Evolutionary conservation across 1,139 yeast species (phyloP), one percentile per base, ranked within the genome.

Genomic region (Suhomyces choctaworum): DNA sequence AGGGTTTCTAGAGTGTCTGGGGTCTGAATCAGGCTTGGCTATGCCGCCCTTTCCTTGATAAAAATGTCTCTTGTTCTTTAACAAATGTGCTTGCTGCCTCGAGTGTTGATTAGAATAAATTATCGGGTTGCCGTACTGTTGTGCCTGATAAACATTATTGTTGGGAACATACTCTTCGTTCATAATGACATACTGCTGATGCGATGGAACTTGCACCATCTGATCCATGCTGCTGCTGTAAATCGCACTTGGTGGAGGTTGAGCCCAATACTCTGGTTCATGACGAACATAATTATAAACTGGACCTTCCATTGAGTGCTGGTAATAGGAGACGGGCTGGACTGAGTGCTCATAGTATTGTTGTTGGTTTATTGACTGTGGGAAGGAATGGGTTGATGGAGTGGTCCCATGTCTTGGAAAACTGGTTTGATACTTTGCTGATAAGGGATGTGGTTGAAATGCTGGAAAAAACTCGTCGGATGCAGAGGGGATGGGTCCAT

Each of bases 211-310:
- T 21, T 37, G 47, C 9, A 39, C 30, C 37, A 39, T 22, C 22
- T 40, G 46, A 16, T 45, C 51, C 40, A 45, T 35, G 15, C 44
- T 27, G 2, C 44, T 46, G 4, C 43, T 41, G 27, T 42, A 38
- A 17, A 41, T 22, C 5, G 41, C 41, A 31, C 41, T 32, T 7
- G 32, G 37, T 9, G 40, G 38, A 15, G 40, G 42, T 13, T 46
- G 54, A n/a, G 45, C 38, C 58, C 60, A 56, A 35, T 53, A 52
- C 15, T 55, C 60, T 7, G 44, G 50, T 19, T 49, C 60, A n/a
- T 43, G 47, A 25, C 49, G 44, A 21, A 40, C 41, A 30, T 44
- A 34, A n/a, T 39, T 31, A 21, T 33, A 33, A 9, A 34, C 20
- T 3, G 38, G 34, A 4, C 30, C 37, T 4, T 39, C 43, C 23